phyloP scores from a whole-genome alignment of 2,329 filamentous ascomycete genomes.

The Curvularia spicifera region DNA sequence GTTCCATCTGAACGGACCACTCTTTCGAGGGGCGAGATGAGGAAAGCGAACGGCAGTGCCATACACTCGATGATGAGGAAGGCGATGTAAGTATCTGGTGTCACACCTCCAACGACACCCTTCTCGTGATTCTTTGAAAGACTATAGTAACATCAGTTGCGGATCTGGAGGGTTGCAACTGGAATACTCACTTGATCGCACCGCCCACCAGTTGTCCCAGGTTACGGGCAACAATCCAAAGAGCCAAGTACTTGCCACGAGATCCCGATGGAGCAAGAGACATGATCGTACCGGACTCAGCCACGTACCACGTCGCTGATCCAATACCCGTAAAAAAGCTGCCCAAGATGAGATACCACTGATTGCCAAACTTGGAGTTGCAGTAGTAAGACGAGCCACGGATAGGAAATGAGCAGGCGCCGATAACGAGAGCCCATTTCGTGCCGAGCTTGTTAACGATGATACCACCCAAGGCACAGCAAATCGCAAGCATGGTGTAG shows the following conservation, averaged over 20 bases:
- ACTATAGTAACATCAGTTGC: conserved; percentile 8
- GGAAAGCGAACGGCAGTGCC: conserved; percentile 55
- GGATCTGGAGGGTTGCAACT: background rate
- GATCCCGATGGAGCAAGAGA: conserved; percentile 55
- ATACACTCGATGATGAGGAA: conserved; percentile 58
- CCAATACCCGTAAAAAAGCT: conserved; percentile 38
- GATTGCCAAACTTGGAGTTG: conserved; percentile 58
- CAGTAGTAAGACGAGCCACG: conserved; percentile 57
- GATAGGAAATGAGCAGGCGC: conserved; percentile 54
- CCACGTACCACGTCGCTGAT: conserved; percentile 57
- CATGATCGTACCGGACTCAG: conserved; percentile 58
- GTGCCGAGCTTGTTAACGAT: conserved; percentile 57
- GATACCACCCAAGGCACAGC: conserved; percentile 54
- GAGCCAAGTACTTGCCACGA: conserved; percentile 57
- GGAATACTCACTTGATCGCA: conserved; percentile 46
- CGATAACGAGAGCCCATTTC: conserved; percentile 57
- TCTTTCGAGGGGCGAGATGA: conserved; percentile 55
- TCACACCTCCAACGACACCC: conserved; percentile 47
- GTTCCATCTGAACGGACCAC: conserved; percentile 57
- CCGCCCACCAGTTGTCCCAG: conserved; percentile 57
- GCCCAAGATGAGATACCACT: conserved; percentile 52
- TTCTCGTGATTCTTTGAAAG: conserved; percentile 39
- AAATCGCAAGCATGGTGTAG: conserved; percentile 38
- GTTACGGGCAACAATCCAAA: conserved; percentile 58
- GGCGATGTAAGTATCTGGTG: conserved; percentile 56